phyloP scores from a whole-genome alignment of 768 basidiomycete species.

The Naematelia encephala region DNA sequence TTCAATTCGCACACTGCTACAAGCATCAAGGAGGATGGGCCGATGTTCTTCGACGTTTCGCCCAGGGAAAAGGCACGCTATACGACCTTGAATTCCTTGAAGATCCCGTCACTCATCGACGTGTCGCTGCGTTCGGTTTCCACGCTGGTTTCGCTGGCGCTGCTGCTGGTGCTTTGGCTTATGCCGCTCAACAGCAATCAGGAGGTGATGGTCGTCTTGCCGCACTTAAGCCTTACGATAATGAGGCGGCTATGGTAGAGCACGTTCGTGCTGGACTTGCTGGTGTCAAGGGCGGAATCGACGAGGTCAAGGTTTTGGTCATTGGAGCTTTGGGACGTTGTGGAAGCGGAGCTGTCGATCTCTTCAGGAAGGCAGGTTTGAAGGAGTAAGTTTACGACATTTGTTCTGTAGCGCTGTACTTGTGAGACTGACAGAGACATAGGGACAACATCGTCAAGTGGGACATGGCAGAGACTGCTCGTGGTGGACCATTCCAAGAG shows the following conservation, averaged over 20 bases:
- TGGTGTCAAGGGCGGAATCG: constrained; percentile 53
- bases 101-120: constrained; percentile 68
- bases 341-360: constrained; percentile 87
- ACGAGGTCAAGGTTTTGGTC: constrained; percentile 72
- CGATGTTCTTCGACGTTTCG: constrained; percentile 77
- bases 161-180: constrained; percentile 76
- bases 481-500: constrained; percentile 93
- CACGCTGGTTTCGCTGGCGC: constrained; percentile 97
- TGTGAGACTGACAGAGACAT: constrained; percentile 15
- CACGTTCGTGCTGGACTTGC: constrained; percentile 66
- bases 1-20: constrained; percentile 98
- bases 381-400: constrained; percentile 65
- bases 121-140: constrained; percentile 96
- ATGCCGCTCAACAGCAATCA: constrained; percentile 62
- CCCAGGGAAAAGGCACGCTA: constrained; percentile 70
- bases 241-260: constrained; percentile 78
- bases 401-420: not conserved
- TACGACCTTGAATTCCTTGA: constrained; percentile 96
- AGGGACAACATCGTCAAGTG: constrained; percentile 94
- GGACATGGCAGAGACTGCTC: constrained; percentile 95
- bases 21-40: constrained; percentile 93
- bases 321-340: constrained; percentile 95
- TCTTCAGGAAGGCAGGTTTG: constrained; percentile 94
- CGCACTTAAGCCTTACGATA: constrained; percentile 70
- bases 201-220: constrained; percentile 60